phyloP scores from a whole-genome alignment of 2,329 filamentous ascomycete species.

The Ceratocystis huliohia region DNA sequence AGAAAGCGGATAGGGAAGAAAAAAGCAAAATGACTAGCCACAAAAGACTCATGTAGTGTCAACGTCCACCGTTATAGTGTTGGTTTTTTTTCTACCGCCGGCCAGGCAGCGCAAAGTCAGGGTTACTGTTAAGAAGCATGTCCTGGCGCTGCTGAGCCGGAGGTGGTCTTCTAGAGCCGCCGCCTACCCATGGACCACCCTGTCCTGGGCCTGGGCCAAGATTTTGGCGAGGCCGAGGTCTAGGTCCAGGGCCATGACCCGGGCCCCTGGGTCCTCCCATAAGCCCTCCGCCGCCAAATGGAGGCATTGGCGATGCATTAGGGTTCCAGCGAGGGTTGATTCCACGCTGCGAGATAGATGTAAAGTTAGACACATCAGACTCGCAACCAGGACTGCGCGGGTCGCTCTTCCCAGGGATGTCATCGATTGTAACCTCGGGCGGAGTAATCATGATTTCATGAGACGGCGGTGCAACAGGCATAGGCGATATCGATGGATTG shows the following conservation, averaged over 20 bases:
- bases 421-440: slow-evolving; percentile 44
- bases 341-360: slow-evolving; percentile 75
- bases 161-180: slow-evolving; percentile 28
- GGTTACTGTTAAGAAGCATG: slow-evolving; percentile 64
- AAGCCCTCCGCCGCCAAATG: slow-evolving; percentile 26
- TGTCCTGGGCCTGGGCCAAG: neutral
- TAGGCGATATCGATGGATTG: slow-evolving; percentile 23
- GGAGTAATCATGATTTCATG: slow-evolving; percentile 22
- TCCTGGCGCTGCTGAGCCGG: slow-evolving; percentile 51
- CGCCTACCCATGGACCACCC: slow-evolving; percentile 13
- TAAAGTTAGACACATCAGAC: slow-evolving; percentile 76
- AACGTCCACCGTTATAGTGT: neutral
- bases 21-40: neutral
- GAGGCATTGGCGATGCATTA: slow-evolving; percentile 33
- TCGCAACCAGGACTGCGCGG: slow-evolving; percentile 55
- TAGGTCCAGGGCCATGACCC: neutral
- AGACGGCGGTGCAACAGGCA: slow-evolving; percentile 13
- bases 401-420: slow-evolving; percentile 42
- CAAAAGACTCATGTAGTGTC: neutral
- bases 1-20: neutral
- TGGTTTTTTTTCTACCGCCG: slow-evolving; percentile 11
- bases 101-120: slow-evolving; percentile 65
- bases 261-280: slow-evolving; percentile 24
- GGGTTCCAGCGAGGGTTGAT: slow-evolving; percentile 80
- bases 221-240: neutral